Conservation (phyloP, 169 alveolate species). For the Eimeria tenella region DNA sequence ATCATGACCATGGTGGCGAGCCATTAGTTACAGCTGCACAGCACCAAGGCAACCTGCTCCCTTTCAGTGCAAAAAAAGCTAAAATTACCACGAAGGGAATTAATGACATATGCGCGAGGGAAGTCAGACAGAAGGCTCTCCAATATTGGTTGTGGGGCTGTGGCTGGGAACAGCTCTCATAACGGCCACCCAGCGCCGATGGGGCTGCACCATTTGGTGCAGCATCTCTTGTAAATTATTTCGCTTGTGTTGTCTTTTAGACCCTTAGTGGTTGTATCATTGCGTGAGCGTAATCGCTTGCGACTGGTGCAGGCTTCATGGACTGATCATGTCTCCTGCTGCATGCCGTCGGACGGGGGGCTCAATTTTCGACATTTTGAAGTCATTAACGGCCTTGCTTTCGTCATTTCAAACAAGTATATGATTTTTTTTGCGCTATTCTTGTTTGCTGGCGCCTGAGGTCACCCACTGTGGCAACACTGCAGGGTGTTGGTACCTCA, state of each 20-base stretch:
- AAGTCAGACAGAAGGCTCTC: background rate
- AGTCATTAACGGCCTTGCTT: background rate
- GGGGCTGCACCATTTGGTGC: slow-evolving; percentile 74
- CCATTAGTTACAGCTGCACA: background rate
- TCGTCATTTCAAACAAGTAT: background rate
- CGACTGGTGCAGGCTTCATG: slow-evolving; percentile 20
- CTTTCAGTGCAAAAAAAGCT: too few species aligned
- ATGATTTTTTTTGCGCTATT: background rate
- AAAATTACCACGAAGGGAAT: too few species aligned
- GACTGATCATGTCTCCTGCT: slow-evolving; percentile 50
- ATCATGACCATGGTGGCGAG: background rate
- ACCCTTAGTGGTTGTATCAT: slow-evolving; percentile 1
- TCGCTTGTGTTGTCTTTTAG: background rate
- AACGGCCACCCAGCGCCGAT: slow-evolving; percentile 55
- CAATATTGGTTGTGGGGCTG: slow-evolving; percentile 31
- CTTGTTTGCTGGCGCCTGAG: too few species aligned
- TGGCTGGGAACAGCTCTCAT: slow-evolving; percentile 57
- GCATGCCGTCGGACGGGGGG: slow-evolving; percentile 53
- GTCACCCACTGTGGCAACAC: too few species aligned
- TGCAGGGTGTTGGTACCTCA: too few species aligned
- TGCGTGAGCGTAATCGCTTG: background rate
- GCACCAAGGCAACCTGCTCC: too few species aligned
- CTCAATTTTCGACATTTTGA: background rate
- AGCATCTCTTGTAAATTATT: slow-evolving; percentile 9
- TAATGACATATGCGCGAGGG: background rate